Base-by-base conservation (phyloP, 805 yeast genomes). In the Barnettozyma californica region DNA sequence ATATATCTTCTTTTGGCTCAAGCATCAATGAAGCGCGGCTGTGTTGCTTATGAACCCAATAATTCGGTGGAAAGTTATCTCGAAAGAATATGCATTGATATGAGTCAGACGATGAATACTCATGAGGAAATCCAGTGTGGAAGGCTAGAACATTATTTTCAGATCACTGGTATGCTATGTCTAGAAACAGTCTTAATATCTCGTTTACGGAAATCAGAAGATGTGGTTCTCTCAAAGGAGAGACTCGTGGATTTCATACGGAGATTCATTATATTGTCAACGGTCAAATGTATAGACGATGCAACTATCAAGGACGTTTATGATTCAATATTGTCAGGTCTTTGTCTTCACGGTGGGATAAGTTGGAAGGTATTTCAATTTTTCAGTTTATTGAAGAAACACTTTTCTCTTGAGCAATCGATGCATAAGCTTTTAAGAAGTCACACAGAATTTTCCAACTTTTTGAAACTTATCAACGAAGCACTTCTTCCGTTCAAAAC, bases 271-370 rank as follows among this genome's bases (percentile, higher is more conserved):
- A 45, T 57, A n/a, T 46, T 48, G 4, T 46, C 55, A 5, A 39
- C 52, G 9, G 18, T 53, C 5, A 50, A 51, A 20, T 27, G 62
- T 1, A 48, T 53, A 1, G 78, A 74, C 48, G 78, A 76, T 55
- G 69, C 75, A 0, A 47, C 60, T 1, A 56, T 65, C 3, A 44
- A 65, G 4, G 38, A 46, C 2, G 54, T 74, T 5, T 67, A 70
- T 43, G 69, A 72, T 39, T 64, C 68, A 27, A 63, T 78, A 1
- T 45, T 75, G 1, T 69, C 74, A 66, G 75, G 75, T 0, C 50
- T 76, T 9, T 36, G 74, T 8, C 52, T 76, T 40, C 68, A 65
- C 48, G 81, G 81, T 14, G 76, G 74, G 1, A 57, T 70, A 25
- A 75, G 73, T 49, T 23, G 75, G 9, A 69, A 66, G 40, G 58